A percentile compares a stretch with the other conserved stretches of the same genome.
phyloP scores from a whole-genome alignment of 2,329 filamentous ascomycete genomes.

The Escovopsis sp. region DNA sequence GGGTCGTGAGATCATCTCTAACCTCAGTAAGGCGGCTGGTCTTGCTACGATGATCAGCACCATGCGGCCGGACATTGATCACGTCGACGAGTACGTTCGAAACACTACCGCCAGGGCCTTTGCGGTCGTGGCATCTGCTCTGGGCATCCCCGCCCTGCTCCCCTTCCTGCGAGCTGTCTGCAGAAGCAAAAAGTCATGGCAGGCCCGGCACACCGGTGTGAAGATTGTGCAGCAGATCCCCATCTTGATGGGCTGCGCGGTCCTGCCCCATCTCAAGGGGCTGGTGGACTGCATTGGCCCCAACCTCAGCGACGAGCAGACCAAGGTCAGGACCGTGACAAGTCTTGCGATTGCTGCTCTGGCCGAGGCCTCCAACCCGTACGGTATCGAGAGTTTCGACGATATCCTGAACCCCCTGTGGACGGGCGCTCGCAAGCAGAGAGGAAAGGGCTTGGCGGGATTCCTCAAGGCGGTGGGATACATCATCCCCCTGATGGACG shows the following conservation, averaged over 20 bases:
- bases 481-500: conserved; percentile 98
- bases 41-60: conserved; percentile 98
- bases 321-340: conserved; percentile 93
- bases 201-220: conserved; percentile 91
- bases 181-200: conserved; percentile 97
- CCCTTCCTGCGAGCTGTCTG: conserved; percentile 94
- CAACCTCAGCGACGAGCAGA: conserved; percentile 93
- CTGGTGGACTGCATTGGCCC: conserved; percentile 92
- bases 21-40: conserved; percentile 90
- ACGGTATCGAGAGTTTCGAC: conserved; percentile 98
- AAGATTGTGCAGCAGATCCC: conserved; percentile 99
- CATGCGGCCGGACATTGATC: conserved; percentile 97
- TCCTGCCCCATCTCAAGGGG: conserved; percentile 87
- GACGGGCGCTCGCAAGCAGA: conserved; percentile 91
- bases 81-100: conserved; percentile 94
- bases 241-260: conserved; percentile 95
- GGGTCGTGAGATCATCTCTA: conserved; percentile 96
- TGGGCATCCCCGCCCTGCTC: conserved; percentile 87
- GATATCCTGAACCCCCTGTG: conserved; percentile 94
- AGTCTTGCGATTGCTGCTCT: conserved; percentile 88
- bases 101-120: conserved; percentile 97
- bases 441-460: conserved; percentile 87
- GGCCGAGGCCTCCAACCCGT: conserved; percentile 91
- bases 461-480: conserved; percentile 97
- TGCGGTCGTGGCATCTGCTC: conserved; percentile 87